phyloP scores from a whole-genome alignment of 371 early-diverging fungal genomes.

The Chytridium lagenaria region DNA sequence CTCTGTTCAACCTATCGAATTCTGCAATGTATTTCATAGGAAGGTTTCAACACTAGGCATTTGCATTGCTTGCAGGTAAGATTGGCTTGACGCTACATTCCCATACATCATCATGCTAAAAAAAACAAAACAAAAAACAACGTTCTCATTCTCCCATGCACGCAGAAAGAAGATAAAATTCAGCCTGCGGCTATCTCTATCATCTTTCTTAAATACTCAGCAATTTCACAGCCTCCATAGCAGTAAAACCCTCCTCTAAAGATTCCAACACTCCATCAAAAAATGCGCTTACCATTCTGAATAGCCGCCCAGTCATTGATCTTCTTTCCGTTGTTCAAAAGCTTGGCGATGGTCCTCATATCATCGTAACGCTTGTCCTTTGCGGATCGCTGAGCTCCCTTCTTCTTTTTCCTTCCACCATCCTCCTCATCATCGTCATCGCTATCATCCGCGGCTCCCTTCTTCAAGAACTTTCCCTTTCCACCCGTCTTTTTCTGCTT shows the following conservation, averaged over 20 bases:
- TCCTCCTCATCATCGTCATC: slow-evolving; percentile 66
- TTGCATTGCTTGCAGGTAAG: no score
- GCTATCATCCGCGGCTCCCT: slow-evolving; percentile 51
- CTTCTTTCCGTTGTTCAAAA: slow-evolving; percentile 78
- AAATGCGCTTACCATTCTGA: slow-evolving; percentile 77
- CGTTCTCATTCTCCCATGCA: no score
- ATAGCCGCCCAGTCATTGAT: slow-evolving; percentile 90
- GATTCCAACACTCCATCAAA: no score
- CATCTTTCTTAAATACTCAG: no score
- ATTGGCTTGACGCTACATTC: no score
- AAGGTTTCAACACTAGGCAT: background rate
- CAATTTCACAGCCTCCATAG: no score
- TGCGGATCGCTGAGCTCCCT: slow-evolving; percentile 20
- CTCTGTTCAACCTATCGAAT: slow-evolving; percentile 85
- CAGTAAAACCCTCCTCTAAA: no score
- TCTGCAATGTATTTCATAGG: slow-evolving; percentile 51
- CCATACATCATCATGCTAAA: slow-evolving; percentile 6
- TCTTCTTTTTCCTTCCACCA: background rate
- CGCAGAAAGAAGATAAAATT: no score
- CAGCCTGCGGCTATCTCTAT: no score
- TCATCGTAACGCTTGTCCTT: slow-evolving; percentile 63
- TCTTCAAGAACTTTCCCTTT: slow-evolving; percentile 24
- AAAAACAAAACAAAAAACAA: no score
- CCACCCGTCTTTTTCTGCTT: background rate
- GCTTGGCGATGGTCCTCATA: slow-evolving; percentile 57